phyloP scores from a whole-genome alignment of 441 rosid species.

The Codiaeum variegatum region DNA sequence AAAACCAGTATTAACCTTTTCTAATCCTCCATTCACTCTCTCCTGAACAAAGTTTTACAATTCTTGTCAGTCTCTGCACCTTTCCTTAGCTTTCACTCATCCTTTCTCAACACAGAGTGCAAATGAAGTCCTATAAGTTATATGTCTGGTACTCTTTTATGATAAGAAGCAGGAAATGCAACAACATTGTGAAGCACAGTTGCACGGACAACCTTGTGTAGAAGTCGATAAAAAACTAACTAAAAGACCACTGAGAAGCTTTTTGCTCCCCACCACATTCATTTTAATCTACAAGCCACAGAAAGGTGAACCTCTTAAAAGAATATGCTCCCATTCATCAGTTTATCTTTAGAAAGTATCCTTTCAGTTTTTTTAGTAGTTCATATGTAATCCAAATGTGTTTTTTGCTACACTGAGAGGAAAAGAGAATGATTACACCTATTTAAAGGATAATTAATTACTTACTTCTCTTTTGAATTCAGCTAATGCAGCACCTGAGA shows the following conservation, averaged over 20 bases:
- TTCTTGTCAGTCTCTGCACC: not conserved
- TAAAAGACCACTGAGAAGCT: not conserved
- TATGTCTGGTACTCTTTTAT: not conserved
- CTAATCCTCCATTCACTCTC: not conserved
- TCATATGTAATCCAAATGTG: not conserved
- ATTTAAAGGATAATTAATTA: conserved; percentile 21
- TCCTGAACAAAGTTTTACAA: not conserved
- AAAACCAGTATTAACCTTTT: not conserved
- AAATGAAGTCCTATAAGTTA: not conserved
- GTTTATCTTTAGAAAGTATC: not conserved
- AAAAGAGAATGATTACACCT: conserved; percentile 6
- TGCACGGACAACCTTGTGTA: not conserved
- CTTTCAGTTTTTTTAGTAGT: not conserved
- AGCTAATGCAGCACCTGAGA: conserved; percentile 94
- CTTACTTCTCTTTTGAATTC: conserved; percentile 99
- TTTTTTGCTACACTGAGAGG: not conserved
- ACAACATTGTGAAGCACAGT: not conserved
- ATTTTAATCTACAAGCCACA: not conserved
- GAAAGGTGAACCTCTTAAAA: not conserved
- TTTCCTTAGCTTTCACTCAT: not conserved
- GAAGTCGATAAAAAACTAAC: not conserved
- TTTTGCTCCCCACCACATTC: not conserved
- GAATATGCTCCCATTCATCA: not conserved
- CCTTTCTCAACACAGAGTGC: not conserved
- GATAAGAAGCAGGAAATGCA: not conserved